Conservation (phyloP, 2,329 filamentous ascomycete species). For the Alternaria sp. region DNA sequence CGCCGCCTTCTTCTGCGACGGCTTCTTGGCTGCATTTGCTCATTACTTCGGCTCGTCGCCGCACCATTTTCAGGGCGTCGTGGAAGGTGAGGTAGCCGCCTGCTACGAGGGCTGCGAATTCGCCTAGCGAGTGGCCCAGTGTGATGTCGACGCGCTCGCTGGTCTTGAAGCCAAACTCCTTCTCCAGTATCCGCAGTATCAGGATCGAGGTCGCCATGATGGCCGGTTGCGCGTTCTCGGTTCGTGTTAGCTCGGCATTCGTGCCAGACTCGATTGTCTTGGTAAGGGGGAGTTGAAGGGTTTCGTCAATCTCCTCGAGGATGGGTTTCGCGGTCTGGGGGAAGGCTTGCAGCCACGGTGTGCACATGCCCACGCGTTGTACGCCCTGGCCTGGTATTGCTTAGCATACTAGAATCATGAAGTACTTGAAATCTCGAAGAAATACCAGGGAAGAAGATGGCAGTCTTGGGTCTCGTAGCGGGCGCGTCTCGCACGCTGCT, state of each 20-base stretch:
- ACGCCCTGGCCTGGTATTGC: constrained; percentile 75
- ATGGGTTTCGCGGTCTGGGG: constrained; percentile 77
- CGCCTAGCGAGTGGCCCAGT: constrained; percentile 88
- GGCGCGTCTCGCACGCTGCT: constrained; percentile 29
- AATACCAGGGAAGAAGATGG: constrained; percentile 48
- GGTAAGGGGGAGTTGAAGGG: constrained; percentile 76
- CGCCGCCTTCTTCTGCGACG: constrained; percentile 71
- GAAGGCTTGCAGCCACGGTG: constrained; percentile 85
- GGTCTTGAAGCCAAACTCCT: constrained; percentile 79
- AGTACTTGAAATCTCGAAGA: too few species aligned
- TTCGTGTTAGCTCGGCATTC: constrained; percentile 76
- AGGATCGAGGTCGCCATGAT: constrained; percentile 95
- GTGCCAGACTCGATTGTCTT: constrained; percentile 80
- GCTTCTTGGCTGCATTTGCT: constrained; percentile 74
- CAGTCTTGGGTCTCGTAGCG: constrained; percentile 44
- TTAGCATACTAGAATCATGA: constrained; percentile 12
- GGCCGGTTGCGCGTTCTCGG: constrained; percentile 88
- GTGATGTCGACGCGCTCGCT: constrained; percentile 77
- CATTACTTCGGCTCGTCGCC: constrained; percentile 82
- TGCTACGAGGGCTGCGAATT: constrained; percentile 89
- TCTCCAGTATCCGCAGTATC: constrained; percentile 84
- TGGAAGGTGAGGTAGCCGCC: constrained; percentile 79
- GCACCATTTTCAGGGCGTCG: constrained; percentile 79
- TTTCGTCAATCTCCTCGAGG: constrained; percentile 83
- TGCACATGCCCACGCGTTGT: constrained; percentile 86